A percentile compares a stretch with the other conserved stretches of the same genome.
Conservation (phyloP, 768 basidiomycete species). For the Postia placenta region DNA sequence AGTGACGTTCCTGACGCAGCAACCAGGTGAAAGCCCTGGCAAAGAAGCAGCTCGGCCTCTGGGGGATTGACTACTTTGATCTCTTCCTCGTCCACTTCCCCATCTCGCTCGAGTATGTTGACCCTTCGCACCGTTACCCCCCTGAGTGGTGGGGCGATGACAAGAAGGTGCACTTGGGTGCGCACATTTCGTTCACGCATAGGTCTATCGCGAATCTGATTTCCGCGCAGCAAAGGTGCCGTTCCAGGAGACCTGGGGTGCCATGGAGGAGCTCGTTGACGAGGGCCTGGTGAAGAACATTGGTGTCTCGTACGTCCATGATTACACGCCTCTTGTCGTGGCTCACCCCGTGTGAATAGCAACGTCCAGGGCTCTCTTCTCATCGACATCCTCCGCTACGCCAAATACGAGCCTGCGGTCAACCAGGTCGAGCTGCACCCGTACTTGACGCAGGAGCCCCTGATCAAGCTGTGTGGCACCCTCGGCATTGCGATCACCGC, state of each 20-base stretch:
- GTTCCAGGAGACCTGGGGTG: constrained; percentile 78
- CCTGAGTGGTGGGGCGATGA: constrained; percentile 80
- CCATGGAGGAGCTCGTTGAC: constrained; percentile 76
- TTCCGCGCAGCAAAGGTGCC: constrained; percentile 48
- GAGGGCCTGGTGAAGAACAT: constrained; percentile 70
- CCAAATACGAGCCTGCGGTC: constrained; percentile 53
- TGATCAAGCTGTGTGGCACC: constrained; percentile 38
- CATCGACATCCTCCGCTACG: constrained; percentile 74
- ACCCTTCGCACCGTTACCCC: constrained; percentile 69
- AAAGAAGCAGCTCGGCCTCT: constrained; percentile 64
- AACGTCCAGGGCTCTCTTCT: constrained; percentile 72
- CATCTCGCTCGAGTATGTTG: constrained; percentile 73
- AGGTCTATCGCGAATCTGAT: background rate
- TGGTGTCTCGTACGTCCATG: constrained; percentile 60
- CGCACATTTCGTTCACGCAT: constrained; percentile 16
- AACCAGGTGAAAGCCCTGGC: constrained; percentile 3
- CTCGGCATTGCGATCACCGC: constrained; percentile 46
- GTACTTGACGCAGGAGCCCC: constrained; percentile 42
- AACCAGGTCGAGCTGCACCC: constrained; percentile 60
- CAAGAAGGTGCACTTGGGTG: constrained; percentile 59
- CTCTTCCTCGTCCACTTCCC: constrained; percentile 85
- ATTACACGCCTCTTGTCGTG: too few species aligned
- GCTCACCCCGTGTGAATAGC: constrained; percentile 32
- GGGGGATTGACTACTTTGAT: constrained; percentile 85
- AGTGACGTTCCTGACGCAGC: background rate